phyloP scores from a whole-genome alignment of 352 stramenopile genomes.

The Phytophthora capsici region DNA sequence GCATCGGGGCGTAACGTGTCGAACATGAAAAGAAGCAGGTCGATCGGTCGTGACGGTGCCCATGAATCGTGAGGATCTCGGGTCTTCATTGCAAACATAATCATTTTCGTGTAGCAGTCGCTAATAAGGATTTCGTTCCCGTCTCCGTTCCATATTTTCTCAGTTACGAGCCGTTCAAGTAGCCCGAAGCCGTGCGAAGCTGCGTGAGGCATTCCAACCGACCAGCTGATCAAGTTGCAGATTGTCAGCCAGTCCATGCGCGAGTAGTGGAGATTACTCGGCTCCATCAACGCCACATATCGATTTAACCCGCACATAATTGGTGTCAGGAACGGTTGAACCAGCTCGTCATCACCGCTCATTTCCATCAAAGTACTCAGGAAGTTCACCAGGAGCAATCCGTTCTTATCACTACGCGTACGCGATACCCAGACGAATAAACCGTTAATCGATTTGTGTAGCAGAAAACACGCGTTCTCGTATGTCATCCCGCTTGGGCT shows the following conservation, averaged over 20 bases:
- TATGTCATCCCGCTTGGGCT: slow-evolving; percentile 56
- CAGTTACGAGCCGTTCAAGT: slow-evolving; percentile 63
- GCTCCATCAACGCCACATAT: slow-evolving; percentile 40
- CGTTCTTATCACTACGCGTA: slow-evolving; percentile 41
- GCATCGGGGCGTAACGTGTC: slow-evolving; percentile 43
- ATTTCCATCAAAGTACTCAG: slow-evolving; percentile 65
- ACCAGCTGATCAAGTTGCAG: slow-evolving; percentile 69
- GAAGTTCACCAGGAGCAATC: slow-evolving; percentile 47
- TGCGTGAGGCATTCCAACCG: slow-evolving; percentile 47
- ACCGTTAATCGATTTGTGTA: slow-evolving; percentile 70
- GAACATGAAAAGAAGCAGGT: slow-evolving; percentile 67
- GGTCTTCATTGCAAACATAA: slow-evolving; percentile 64
- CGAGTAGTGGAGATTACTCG: slow-evolving; percentile 43
- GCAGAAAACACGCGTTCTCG: slow-evolving; percentile 64
- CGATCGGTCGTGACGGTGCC: slow-evolving; percentile 41
- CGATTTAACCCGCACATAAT: slow-evolving; percentile 60
- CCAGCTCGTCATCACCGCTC: slow-evolving; percentile 63
- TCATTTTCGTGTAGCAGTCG: slow-evolving; percentile 69
- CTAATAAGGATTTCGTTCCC: slow-evolving; percentile 63
- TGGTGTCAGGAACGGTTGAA: slow-evolving; percentile 66
- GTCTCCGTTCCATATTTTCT: slow-evolving; percentile 59
- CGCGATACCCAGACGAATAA: slow-evolving; percentile 58
- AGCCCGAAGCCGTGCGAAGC: slow-evolving; percentile 64
- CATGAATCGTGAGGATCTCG: slow-evolving; percentile 38
- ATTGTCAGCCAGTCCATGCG: slow-evolving; percentile 68